phyloP scores from a whole-genome alignment of 2,329 filamentous ascomycete genomes.

The Zelopaecilomyces penicillatus region DNA sequence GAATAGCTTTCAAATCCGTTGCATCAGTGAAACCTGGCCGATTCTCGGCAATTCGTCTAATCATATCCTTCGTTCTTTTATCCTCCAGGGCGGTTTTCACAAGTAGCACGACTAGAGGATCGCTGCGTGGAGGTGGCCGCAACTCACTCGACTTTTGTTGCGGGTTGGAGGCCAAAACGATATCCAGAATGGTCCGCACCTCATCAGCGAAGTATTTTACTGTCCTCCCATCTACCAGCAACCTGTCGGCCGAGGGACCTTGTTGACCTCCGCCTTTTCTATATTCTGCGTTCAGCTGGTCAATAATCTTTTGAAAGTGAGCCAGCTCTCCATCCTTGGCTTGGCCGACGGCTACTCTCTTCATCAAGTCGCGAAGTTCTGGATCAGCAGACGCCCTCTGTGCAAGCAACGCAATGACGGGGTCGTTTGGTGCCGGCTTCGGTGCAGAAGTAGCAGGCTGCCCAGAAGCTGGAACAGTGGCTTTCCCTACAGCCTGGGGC shows the following conservation, averaged over 20 bases:
- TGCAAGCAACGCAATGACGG: constrained; percentile 72
- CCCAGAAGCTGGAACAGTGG: constrained; percentile 9
- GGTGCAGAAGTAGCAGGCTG: constrained; percentile 8
- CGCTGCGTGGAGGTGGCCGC: constrained; percentile 44
- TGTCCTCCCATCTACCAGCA: constrained; percentile 46
- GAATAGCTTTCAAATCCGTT: constrained; percentile 42
- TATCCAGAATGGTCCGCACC: constrained; percentile 48
- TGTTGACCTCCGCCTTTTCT: constrained; percentile 42
- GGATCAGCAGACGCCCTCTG: constrained; percentile 66
- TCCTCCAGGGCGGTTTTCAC: constrained; percentile 52
- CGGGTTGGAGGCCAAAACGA: constrained; percentile 51
- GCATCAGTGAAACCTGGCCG: constrained; percentile 44
- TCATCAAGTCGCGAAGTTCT: constrained; percentile 70
- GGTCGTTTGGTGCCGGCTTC: constrained; percentile 44
- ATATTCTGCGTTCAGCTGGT: constrained; percentile 60
- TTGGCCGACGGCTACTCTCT: constrained; percentile 68
- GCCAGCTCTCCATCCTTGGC: constrained; percentile 63
- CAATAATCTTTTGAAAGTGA: constrained; percentile 72
- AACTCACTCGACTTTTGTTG: constrained; percentile 45
- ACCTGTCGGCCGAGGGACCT: constrained; percentile 45
- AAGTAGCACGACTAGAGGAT: constrained; percentile 47
- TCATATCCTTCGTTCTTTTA: constrained; percentile 37
- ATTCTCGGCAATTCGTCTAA: constrained; percentile 44
- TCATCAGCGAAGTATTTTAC: constrained; percentile 54
- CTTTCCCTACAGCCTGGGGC: constrained; percentile 14